Base-by-base conservation (phyloP, 2,329 filamentous ascomycete genomes). In the Cordyceps tenuipes region DNA sequence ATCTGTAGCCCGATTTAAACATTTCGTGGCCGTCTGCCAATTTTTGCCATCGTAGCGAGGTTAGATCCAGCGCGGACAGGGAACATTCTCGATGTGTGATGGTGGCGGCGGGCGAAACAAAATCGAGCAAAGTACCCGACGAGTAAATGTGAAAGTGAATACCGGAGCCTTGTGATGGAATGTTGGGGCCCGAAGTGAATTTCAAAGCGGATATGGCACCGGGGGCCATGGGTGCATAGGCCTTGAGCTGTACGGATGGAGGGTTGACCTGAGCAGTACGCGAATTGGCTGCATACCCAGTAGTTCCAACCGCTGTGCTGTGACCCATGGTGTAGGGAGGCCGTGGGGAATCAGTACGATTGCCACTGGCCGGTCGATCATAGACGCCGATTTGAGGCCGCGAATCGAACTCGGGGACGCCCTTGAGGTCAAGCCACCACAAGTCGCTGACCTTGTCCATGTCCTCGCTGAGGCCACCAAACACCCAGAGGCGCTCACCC, bases 401-500 rank as follows among this genome's bases (percentile, higher is more conserved):
- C 41, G 86, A 85, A 67, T 91, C 87, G 66, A 96, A 92, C 51
- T 91, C 90, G 1, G 92, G 91, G 62, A 84, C 91, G 39, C 91
- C 91, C 71, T 96, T 93, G 54, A 99, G 82, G 74, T 99, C 94
- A 48, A 99, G 79, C 92, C 94, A 99, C 89, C 91, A 97, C 48
- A 99, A 82, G 72, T 99, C 94, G 62, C 91, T 93, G 63, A 89
- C 91, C 68, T 96, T 93, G 76, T 97, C 92, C 91, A 97, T 96
- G 66, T 97, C 92, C 66, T 94, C 90, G 63, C 91, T 94, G 54
- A 99, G 80, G 2, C 94, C 94, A 44, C 94, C 94, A 72, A 96
- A 97, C 7, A 97, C 91, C 93, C 93, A 99, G 39, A 99, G 87
- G 48, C 91, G 85, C 63, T 94, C 92, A 59, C 88, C 80, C 82